Evolutionary conservation across 164 flowering plant species (phyloP).

Genomic region (Paratinospora sagittata): DNA sequence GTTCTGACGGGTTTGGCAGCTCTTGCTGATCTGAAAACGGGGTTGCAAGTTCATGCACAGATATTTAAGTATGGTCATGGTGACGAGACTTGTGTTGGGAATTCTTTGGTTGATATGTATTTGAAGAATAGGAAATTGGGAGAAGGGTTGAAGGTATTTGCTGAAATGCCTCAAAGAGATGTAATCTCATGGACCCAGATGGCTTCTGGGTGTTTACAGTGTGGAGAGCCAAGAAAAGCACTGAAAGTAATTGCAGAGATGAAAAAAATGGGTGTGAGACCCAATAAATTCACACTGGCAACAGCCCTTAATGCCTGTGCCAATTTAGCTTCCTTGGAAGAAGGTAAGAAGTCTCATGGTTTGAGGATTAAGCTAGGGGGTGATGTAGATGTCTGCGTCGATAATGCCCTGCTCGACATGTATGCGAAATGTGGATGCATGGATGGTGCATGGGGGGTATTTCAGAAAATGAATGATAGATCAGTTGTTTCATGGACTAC

Average conservation of each 20-base stretch:
- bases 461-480: slow-evolving; percentile 36
- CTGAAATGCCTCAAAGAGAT: slow-evolving; percentile 49
- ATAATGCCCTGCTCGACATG: slow-evolving; percentile 77
- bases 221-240: slow-evolving; percentile 52
- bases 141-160: slow-evolving; percentile 49
- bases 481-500: slow-evolving; percentile 73
- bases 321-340: slow-evolving; percentile 45
- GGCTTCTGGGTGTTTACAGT: slow-evolving; percentile 64
- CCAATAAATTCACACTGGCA: slow-evolving; percentile 62
- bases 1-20: slow-evolving; percentile 60
- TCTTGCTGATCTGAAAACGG: slow-evolving; percentile 33
- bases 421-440: slow-evolving; percentile 73
- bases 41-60: slow-evolving; percentile 63
- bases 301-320: slow-evolving; percentile 74
- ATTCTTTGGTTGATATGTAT: slow-evolving; percentile 68
- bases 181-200: slow-evolving; percentile 72
- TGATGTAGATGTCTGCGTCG: slow-evolving; percentile 54
- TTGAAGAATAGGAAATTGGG: slow-evolving; percentile 42
- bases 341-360: slow-evolving; percentile 61
- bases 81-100: slow-evolving; percentile 60
- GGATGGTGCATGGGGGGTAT: slow-evolving; percentile 49
- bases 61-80: slow-evolving; percentile 63
- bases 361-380: slow-evolving; percentile 58
- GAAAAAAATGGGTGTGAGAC: slow-evolving; percentile 46
- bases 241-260: slow-evolving; percentile 43